Conservation (phyloP, 2,329 filamentous ascomycete species). For the Dactylellina drechsleri region DNA sequence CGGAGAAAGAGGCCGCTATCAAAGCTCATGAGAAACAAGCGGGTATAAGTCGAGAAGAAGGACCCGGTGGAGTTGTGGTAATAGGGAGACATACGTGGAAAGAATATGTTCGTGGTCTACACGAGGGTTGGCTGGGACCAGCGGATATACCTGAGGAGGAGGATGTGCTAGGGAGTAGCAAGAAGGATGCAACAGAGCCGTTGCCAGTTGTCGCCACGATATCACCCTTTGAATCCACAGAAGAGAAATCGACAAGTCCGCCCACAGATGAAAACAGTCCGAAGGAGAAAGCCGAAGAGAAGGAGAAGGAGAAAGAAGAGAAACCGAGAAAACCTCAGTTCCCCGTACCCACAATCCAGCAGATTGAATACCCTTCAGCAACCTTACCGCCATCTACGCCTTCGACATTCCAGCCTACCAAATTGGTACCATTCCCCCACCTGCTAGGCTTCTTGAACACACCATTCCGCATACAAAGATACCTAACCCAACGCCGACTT, state of each 20-base stretch:
- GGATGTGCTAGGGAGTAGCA: constrained; percentile 1
- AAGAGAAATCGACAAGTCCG: constrained; percentile 58
- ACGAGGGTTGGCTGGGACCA: constrained; percentile 96
- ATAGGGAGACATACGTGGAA: constrained; percentile 96
- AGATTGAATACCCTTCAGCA: constrained; percentile 76
- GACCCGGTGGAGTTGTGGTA: constrained; percentile 82
- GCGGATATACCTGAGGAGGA: constrained; percentile 69
- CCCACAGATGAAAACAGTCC: constrained; percentile 57
- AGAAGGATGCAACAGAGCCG: constrained; percentile 59
- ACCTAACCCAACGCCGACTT: constrained; percentile 83
- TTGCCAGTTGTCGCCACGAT: constrained; percentile 57
- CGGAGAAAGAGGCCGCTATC: constrained; percentile 68
- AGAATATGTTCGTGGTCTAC: constrained; percentile 90
- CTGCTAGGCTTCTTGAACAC: constrained; percentile 93
- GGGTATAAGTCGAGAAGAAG: constrained; percentile 76
- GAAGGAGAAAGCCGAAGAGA: constrained; percentile 57
- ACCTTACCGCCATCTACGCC: constrained; percentile 74
- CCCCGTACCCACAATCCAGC: constrained; percentile 77
- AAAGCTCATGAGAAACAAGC: constrained; percentile 72
- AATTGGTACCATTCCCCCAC: constrained; percentile 82
- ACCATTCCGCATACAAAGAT: constrained; percentile 84
- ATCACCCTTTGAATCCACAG: constrained; percentile 54
- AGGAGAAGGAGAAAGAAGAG: constrained; percentile 63
- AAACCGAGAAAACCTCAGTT: constrained; percentile 71
- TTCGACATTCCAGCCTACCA: constrained; percentile 75